Evolutionary conservation across 2,329 filamentous ascomycete species (phyloP), one percentile per base, ranked within the genome.

Genomic region (Aspergillus transmontanensis): DNA sequence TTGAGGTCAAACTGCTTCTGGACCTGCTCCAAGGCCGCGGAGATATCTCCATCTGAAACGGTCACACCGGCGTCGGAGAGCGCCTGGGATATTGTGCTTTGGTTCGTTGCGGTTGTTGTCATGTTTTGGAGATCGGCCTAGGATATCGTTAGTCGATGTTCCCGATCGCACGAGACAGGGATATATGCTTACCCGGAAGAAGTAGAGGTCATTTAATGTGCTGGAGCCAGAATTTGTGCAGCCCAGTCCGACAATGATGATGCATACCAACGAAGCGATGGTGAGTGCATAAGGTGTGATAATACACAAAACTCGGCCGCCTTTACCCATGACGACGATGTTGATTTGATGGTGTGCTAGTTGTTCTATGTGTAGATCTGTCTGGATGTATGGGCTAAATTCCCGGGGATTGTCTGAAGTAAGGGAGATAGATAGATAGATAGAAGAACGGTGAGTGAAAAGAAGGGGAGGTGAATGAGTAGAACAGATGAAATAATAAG

Each of bases 221-320:
- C 68, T 67, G 34, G 79, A 83, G 61, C 76, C 76, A 64, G 83
- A 81, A 68, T 83, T 83, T 64, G 84, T 84, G 69, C 86, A 85
- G 41, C 85, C 86, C 57, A 87, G 69, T 66, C 86, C 84, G 58
- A 89, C 82, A 45, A 89, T 74, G 55, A 86, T 72, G 60, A 89
- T 78, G 70, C 90, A 90, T 72, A 95, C 81, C 72, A 97, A 83
- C 63, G 91, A 90, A 67, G 86, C 90, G 71, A 95, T 81, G 23
- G 92, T 94, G 73, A 97, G 86, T 68, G 87, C 83, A 80, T 97
- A 93, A 64, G 94, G 94, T 82, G 93, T 83, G 80, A 91, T 87
- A 80, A 98, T 95, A 81, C 93, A 97, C 77, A 91, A 83, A 72
- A 94, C 87, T 75, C 94, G 88, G 70, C 92, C 94, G 74, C 86